Percentiles rank a stretch among this genome's conserved stretches.
Evolutionary conservation across 176 grass and related monocot species (phyloP).

Genomic region (Neostapfia colusana): DNA sequence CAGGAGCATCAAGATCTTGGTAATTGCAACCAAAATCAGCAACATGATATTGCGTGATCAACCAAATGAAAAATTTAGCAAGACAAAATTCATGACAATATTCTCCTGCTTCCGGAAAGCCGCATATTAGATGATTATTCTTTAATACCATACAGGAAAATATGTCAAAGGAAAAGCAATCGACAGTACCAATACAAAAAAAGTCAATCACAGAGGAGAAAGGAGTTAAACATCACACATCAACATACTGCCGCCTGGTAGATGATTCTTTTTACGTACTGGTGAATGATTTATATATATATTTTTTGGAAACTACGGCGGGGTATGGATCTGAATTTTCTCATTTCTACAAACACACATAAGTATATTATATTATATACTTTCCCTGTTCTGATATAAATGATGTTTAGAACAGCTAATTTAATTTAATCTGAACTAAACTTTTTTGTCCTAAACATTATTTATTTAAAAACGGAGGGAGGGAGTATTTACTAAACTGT

Average conservation of each 20-base stretch:
- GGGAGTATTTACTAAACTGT: too few species aligned
- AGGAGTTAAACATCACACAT: not conserved
- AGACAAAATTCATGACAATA: not conserved
- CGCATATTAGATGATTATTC: not conserved
- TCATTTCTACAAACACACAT: too few species aligned
- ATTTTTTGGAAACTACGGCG: too few species aligned
- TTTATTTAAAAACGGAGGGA: too few species aligned
- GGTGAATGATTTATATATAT: too few species aligned
- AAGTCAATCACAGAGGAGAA: not conserved
- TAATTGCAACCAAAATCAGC: conserved; percentile 52
- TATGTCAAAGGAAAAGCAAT: not conserved
- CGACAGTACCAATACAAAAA: not conserved
- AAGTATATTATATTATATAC: too few species aligned
- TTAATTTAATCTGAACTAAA: too few species aligned
- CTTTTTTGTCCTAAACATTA: too few species aligned
- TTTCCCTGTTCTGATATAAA: too few species aligned
- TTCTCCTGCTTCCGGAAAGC: not conserved
- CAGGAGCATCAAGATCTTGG: conserved; percentile 66
- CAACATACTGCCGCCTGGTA: not conserved
- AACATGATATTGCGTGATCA: conserved; percentile 8
- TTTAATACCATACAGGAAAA: not conserved
- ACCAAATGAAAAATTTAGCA: not conserved
- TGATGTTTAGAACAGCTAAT: too few species aligned
- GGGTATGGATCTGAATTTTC: too few species aligned
- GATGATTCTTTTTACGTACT: not conserved